Evolutionary conservation across 441 rosid genomes (phyloP), one percentile per base, ranked within the genome.

Genomic region (Dalechampia spathulata): DNA sequence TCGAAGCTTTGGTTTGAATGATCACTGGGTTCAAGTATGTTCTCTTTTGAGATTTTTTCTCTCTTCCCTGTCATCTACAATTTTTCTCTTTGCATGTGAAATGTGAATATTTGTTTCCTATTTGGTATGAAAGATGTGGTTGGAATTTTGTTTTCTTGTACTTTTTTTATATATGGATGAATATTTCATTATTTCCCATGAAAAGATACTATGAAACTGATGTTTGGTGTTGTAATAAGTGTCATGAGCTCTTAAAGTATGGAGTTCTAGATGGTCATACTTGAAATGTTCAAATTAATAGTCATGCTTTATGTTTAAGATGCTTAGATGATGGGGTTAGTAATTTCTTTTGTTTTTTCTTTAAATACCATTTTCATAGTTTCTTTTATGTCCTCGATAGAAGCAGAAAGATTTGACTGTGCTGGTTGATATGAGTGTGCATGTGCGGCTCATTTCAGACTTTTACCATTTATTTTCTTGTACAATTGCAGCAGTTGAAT

Each of bases 11-110:
- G 96, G 96, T 69, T 67, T 94, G 63, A 86, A 83, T 51, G 94
- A 87, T 62, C 72, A 86, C 25, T 94, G 96, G 99, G 80, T 87
- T 80, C 90, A 87, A 68, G 98, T 93, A 78, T 61, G 83, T 62
- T 15, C 57, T 60, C 65, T 49, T 61, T 16, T 17, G 3, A 37
- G 5, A 13, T 37, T 26, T 34, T 7, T 5, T 34, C 12, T 21
- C 7, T 51, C 12, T 34, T 21, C 9, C 5, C 17, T 32, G 16
- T 34, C 42, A 17, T 17, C 21, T 19, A 14, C 39, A 38, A 16
- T 40, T 36, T 52, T 26, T 7, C 25, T 2, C 25, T 7, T 19
- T 26, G 52, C 26, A 16, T 39, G 44, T 22, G 22, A 37, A 36
- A 16, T 7, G 16, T 43, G 28, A 42, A 57, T 39, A 0, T 14